These are phyloP conservation scores for Melampsora americana DNA, from an alignment of 1,284 basidiomycete species.

Conservation along the genomic window DNA sequence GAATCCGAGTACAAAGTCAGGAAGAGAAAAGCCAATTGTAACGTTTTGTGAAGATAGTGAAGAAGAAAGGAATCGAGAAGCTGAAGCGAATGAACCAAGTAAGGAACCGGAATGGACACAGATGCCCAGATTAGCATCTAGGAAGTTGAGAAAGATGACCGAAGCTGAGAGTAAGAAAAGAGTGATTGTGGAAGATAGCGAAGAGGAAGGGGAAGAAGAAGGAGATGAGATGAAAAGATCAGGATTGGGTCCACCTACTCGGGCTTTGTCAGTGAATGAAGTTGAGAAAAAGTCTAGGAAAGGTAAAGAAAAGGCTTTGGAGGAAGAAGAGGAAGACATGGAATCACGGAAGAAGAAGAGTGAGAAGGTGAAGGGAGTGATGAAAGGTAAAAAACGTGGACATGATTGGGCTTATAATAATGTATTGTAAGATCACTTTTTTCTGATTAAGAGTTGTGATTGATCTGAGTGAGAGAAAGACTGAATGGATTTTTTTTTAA, in stretches of 20 bases:
- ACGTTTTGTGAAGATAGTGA: slow-evolving; percentile 2
- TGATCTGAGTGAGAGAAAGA: not conserved
- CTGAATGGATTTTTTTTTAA: not conserved
- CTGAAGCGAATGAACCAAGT: not conserved
- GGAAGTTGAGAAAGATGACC: not conserved
- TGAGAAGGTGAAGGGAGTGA: slow-evolving; percentile 17
- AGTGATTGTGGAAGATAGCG: slow-evolving; percentile 44
- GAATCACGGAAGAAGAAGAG: not conserved
- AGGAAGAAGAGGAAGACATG: not conserved
- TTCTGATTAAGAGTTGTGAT: not conserved
- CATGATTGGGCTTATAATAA: slow-evolving; percentile 44
- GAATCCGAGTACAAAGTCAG: not conserved
- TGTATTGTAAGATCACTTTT: slow-evolving; percentile 23
- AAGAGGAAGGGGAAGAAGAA: slow-evolving; percentile 49
- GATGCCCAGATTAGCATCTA: slow-evolving; percentile 2
- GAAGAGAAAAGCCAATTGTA: not conserved
- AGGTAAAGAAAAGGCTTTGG: not conserved
- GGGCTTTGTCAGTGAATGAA: not conserved
- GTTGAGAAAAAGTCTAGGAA: not conserved
- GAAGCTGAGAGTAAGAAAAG: not conserved
- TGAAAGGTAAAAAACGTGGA: slow-evolving; percentile 32
- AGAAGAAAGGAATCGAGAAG: not conserved
- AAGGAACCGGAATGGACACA: not conserved
- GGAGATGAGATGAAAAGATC: slow-evolving; percentile 22
- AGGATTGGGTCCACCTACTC: not conserved